phyloP scores from a whole-genome alignment of 2,329 filamentous ascomycete genomes.

The Sporothrix humicola region DNA sequence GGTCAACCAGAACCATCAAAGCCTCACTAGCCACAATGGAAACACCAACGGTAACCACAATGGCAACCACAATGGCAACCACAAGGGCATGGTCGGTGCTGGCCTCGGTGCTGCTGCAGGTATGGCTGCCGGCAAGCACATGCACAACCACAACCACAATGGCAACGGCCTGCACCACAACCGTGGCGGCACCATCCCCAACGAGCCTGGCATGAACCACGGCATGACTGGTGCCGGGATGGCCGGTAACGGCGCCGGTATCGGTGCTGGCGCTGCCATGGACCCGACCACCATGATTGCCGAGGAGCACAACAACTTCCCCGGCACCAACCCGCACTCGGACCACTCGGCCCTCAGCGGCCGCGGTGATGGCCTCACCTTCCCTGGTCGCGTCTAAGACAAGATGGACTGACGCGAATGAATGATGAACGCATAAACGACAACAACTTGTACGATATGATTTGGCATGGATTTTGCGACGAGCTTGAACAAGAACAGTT shows the following conservation, averaged over 20 bases:
- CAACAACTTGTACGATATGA: not conserved
- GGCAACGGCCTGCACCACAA: conserved; percentile 15
- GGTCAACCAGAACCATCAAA: too few relatives aligned
- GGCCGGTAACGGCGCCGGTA: not conserved
- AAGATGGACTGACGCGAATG: not conserved
- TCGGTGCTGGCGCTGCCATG: not conserved
- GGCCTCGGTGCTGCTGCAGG: not conserved
- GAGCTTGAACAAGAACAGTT: not conserved
- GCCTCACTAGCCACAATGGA: too few relatives aligned
- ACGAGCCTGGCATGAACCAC: not conserved
- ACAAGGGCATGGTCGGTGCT: not conserved
- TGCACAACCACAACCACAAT: conserved; percentile 4
- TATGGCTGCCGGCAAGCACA: not conserved
- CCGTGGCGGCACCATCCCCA: conserved; percentile 13
- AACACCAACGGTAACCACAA: not conserved
- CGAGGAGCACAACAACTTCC: conserved; percentile 25
- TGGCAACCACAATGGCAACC: not conserved
- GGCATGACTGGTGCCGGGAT: not conserved
- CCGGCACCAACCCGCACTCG: conserved; percentile 24
- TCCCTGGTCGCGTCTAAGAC: not conserved
- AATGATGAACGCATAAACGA: not conserved
- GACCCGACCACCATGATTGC: not conserved
- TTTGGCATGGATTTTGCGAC: not conserved
- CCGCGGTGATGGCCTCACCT: not conserved
- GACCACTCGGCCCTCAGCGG: conserved; percentile 18